Evolutionary conservation across 73 alveolate species (phyloP).

Genomic region (Paramecium primaurelia): DNA sequence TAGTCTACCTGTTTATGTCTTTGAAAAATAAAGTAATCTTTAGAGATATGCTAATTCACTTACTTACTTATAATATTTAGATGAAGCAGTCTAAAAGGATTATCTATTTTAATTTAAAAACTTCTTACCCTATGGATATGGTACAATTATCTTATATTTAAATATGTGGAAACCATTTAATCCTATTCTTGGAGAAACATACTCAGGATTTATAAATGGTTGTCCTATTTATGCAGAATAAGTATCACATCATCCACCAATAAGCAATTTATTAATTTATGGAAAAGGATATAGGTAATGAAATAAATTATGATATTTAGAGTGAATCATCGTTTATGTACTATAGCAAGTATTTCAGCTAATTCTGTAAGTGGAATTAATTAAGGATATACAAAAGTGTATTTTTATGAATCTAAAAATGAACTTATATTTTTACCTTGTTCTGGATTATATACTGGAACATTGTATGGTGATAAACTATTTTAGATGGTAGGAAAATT

Average conservation of each 20-base stretch:
- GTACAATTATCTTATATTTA: constrained; percentile 53
- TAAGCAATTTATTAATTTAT: constrained; percentile 4
- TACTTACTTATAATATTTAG: constrained; percentile 65
- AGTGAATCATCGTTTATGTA: background rate
- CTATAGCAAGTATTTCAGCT: constrained; percentile 52
- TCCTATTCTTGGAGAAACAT: constrained; percentile 88
- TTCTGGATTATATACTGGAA: background rate
- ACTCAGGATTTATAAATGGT: constrained; percentile 67
- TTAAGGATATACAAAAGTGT: constrained; percentile 23
- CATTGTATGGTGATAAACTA: background rate
- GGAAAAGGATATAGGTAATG: constrained; percentile 36
- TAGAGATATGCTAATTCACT: constrained; percentile 59
- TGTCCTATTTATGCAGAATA: constrained; percentile 56
- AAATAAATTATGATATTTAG: background rate
- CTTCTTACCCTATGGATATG: constrained; percentile 60
- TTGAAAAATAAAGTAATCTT: constrained; percentile 69
- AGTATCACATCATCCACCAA: constrained; percentile 63
- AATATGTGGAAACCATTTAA: constrained; percentile 79
- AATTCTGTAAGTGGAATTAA: constrained; percentile 53
- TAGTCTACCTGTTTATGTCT: constrained; percentile 72
- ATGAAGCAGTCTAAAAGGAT: constrained; percentile 64
- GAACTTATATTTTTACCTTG: background rate
- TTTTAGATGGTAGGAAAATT: background rate
- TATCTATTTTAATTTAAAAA: constrained; percentile 64
- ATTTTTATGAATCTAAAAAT: background rate